These are phyloP conservation scores for Echinosophora koreensis DNA, from an alignment of 306 rosid species.

Conservation along the genomic window DNA sequence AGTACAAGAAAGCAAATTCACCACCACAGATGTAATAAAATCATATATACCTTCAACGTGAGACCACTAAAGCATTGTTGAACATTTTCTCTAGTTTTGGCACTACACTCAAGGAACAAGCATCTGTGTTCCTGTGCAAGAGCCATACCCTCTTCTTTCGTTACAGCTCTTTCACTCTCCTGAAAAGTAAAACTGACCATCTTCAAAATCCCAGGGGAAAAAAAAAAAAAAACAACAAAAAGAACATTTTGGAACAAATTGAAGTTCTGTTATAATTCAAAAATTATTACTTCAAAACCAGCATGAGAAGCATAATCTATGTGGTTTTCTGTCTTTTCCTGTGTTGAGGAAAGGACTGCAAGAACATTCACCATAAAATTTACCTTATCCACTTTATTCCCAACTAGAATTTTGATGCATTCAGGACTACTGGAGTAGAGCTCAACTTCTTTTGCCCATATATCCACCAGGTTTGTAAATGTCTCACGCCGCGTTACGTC, in stretches of 20 bases:
- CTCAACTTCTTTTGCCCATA: conserved; percentile 93
- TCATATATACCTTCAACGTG: conserved; percentile 63
- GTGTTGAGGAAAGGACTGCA: conserved; percentile 12
- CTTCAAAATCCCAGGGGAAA: conserved; percentile 37
- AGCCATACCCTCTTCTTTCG: conserved; percentile 83
- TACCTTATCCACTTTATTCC: conserved; percentile 95
- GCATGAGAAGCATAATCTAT: conserved; percentile 19
- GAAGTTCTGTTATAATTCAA: conserved; percentile 11
- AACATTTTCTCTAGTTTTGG: conserved; percentile 85
- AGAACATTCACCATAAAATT: conserved; percentile 23
- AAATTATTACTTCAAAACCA: neutral
- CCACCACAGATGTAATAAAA: neutral
- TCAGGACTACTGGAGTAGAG: conserved; percentile 69
- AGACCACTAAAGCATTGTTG: conserved; percentile 80
- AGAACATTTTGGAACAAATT: neutral
- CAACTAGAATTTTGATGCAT: conserved; percentile 83
- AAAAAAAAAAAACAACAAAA: neutral
- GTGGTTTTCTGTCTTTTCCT: conserved; percentile 27
- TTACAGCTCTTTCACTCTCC: conserved; percentile 81
- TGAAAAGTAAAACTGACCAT: conserved; percentile 38
- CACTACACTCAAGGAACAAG: conserved; percentile 85
- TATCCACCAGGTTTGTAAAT: conserved; percentile 70
- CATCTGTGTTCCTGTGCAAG: conserved; percentile 77
- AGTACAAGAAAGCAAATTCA: neutral
- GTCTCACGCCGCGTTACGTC: conserved; percentile 91